Evolutionary conservation across 352 stramenopile species (phyloP), one percentile per base, ranked within the genome.

Genomic region (Phytophthora citricola): DNA sequence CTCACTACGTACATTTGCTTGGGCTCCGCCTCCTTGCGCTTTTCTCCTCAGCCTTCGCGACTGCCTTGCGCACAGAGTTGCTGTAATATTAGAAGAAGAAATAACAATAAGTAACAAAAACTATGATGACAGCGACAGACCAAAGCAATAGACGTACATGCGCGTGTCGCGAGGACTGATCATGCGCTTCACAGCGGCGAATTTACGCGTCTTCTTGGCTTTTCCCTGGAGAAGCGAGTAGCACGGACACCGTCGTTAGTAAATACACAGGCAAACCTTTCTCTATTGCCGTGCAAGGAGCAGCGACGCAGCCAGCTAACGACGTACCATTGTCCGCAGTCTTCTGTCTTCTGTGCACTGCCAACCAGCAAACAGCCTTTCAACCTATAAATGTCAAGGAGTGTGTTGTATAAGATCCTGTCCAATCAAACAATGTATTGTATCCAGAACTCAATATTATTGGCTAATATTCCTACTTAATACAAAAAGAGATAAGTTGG

Each of bases 131-230:
- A 5, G 31, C 14, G 49, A 29, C 32, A 43, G 31, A 27, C n/a
- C 5, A 43, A 20, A 50, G 17, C n/a, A 43, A 46, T 44, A 51
- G 26, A 50, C 92, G 70, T 96, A 98, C 69, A 99, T 96, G 50
- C 98, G 91, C 58, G 90, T 93, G 79, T 99, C 97, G 76, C 99
- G 99, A 44, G 97, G 95, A 71, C 91, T 98, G 59, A 99, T 98
- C 59, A 99, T 97, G 70, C 97, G 98, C 87, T 99, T 99, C 38
- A 98, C 90, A 45, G 98, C 87, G 43, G 98, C 98, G 76, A 98
- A 99, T 69, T 99, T 98, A 67, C 97, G 89, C 26, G 95, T 99
- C 76, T 99, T 99, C 85, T 99, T 99, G 58, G 97, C 90, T 75
- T 99, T 99, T 40, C 90, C 97, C 82, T 95, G 58, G 20, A 63